Conservation (phyloP, 352 stramenopile species). For the Phytopythium cucurbitacearum region DNA sequence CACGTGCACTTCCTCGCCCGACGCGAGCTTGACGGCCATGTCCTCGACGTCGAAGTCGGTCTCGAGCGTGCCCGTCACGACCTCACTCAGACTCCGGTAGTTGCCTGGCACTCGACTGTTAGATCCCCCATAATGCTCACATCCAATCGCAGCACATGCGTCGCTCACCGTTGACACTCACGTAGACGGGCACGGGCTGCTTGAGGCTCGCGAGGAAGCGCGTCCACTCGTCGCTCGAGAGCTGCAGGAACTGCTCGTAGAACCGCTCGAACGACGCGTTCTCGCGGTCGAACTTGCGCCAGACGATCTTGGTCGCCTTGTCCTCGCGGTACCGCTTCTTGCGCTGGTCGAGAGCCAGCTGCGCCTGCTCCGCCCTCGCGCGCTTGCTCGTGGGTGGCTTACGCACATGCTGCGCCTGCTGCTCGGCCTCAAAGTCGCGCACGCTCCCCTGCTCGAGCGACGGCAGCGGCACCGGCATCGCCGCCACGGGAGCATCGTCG, state of each 20-base stretch:
- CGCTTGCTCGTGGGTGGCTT: slow-evolving; percentile 33
- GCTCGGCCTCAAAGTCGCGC: slow-evolving; percentile 57
- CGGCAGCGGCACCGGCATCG: slow-evolving; percentile 42
- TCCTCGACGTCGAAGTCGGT: slow-evolving; percentile 62
- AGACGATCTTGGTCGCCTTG: slow-evolving; percentile 83
- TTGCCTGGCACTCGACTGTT: slow-evolving; percentile 17
- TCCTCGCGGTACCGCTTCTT: slow-evolving; percentile 60
- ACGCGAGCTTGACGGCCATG: slow-evolving; percentile 49
- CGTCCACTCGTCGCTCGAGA: slow-evolving; percentile 72
- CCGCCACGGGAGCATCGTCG: slow-evolving; percentile 21
- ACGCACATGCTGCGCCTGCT: slow-evolving; percentile 23
- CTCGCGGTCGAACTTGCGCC: slow-evolving; percentile 84
- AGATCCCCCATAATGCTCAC: slow-evolving; percentile 7
- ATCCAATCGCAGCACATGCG: not conserved
- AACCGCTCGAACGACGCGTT: slow-evolving; percentile 81
- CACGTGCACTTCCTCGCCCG: slow-evolving; percentile 51
- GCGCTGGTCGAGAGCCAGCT: slow-evolving; percentile 44
- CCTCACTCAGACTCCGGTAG: slow-evolving; percentile 75
- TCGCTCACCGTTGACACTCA: slow-evolving; percentile 78
- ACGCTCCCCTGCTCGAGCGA: slow-evolving; percentile 63
- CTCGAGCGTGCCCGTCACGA: slow-evolving; percentile 68
- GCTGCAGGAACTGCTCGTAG: slow-evolving; percentile 70
- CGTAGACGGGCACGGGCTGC: slow-evolving; percentile 70
- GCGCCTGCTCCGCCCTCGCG: slow-evolving; percentile 43
- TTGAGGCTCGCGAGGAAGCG: slow-evolving; percentile 77